Evolutionary conservation across 2,329 filamentous ascomycete genomes (phyloP).

Genomic region (Aspergillus sergii): DNA sequence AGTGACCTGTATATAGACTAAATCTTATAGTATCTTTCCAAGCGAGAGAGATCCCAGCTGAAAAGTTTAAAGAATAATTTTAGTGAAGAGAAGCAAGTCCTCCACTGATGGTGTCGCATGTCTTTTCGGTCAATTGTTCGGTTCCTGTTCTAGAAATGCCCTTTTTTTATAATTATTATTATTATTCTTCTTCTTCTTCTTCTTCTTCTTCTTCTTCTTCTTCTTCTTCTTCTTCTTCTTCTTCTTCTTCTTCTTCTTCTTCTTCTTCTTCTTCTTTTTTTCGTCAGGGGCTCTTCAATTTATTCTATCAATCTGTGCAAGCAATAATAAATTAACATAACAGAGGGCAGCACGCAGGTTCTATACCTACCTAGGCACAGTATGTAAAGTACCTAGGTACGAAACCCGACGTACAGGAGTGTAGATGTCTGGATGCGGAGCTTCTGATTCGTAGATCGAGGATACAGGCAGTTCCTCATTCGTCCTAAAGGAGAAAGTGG

Average conservation of each 20-base stretch:
- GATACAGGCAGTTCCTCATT: not conserved
- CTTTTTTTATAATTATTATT: too few relatives aligned
- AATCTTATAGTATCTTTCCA: not conserved
- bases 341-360: too few relatives aligned
- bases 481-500: constrained; percentile 2
- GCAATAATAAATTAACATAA: not conserved
- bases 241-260: too few relatives aligned
- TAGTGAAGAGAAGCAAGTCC: not conserved
- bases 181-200: too few relatives aligned
- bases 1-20: not conserved
- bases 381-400: not conserved
- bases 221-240: too few relatives aligned
- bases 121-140: not conserved
- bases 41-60: not conserved
- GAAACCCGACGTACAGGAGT: not conserved
- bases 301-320: not conserved
- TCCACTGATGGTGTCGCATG: not conserved
- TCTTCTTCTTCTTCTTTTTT: not conserved
- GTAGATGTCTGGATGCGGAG: not conserved
- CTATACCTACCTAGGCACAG: not conserved
- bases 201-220: too few relatives aligned
- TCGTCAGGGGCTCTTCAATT: not conserved
- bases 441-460: constrained; percentile 3
- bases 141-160: not conserved
- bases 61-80: not conserved